A percentile compares a stretch with the other conserved stretches of the same genome.
These are phyloP conservation scores for Aspergillus flavus DNA, from an alignment of 2,329 filamentous ascomycete species.

Conservation along the genomic window DNA sequence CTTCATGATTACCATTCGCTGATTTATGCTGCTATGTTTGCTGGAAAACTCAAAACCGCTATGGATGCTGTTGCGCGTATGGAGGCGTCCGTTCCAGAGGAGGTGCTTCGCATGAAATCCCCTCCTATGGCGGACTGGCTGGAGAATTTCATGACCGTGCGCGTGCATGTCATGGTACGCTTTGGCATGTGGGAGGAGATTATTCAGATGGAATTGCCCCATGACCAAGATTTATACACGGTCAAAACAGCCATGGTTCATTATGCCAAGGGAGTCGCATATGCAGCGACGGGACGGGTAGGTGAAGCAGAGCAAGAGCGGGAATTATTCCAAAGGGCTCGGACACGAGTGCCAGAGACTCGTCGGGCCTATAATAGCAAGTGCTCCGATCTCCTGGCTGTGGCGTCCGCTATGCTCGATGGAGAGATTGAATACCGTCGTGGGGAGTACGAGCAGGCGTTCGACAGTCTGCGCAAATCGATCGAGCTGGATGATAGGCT, in stretches of 20 bases:
- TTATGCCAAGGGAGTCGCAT: conserved; percentile 69
- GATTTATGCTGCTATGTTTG: conserved; percentile 63
- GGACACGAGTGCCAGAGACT: conserved; percentile 56
- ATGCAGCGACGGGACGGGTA: conserved; percentile 59
- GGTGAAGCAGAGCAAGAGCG: conserved; percentile 56
- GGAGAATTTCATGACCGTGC: conserved; percentile 68
- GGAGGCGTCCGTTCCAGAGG: conserved; percentile 64
- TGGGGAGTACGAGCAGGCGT: conserved; percentile 60
- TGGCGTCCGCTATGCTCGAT: conserved; percentile 66
- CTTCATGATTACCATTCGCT: conserved; percentile 72
- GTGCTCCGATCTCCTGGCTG: conserved; percentile 63
- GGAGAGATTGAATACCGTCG: conserved; percentile 72
- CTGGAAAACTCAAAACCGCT: conserved; percentile 64
- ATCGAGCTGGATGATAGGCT: conserved; percentile 63
- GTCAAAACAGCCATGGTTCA: conserved; percentile 66
- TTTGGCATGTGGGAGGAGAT: conserved; percentile 73
- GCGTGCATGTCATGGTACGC: conserved; percentile 68
- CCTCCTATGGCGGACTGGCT: conserved; percentile 81
- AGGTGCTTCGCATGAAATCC: conserved; percentile 63
- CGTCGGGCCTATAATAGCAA: conserved; percentile 70
- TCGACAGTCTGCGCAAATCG: conserved; percentile 57
- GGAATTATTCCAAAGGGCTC: conserved; percentile 53
- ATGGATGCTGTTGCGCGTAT: conserved; percentile 61
- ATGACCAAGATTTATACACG: conserved; percentile 63
- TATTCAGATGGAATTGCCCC: conserved; percentile 57